Base-by-base conservation (phyloP, 2,329 filamentous ascomycete genomes). In the Alternaria sp. region DNA sequence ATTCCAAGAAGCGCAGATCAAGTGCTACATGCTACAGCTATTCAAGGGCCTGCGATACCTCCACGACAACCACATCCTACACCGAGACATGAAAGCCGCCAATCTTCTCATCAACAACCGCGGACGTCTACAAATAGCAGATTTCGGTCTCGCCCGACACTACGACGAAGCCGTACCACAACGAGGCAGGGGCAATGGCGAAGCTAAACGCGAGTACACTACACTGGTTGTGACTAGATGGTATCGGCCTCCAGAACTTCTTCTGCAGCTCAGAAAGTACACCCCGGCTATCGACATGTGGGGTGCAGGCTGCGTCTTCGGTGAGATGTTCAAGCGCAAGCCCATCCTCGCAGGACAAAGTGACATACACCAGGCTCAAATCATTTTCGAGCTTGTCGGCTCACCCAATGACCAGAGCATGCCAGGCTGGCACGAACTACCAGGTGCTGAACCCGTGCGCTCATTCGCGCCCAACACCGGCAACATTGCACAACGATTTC, bases 261-360 rank as follows among this genome's bases (percentile, higher is more conserved):
- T 99, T 31, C 84, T 99, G 48, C 90, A 94, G 64, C 83, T 99
- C 31, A 89, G 93, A 69, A 88, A 88, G 66, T 99, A 99, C 78
- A 99, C 95, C n/a, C 92, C 93, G 13, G 93, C 95, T 9, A 97
- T 99, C 71, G 95, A 99, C 78, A 88, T 99, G 80, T 99, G 95
- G 95, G 95, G 95, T 69, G 94, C 97, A 67, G 95, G 94, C n/a
- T 99, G 95, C 74, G 93, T 99, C 2, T 97, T 99, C 79, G 95
- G 93, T 51, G 95, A 99, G 76, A 99, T 99, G 94, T 90, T 97
- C 65, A 88, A 92, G 69, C 89, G 92, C 36, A 96, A 94, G 76
- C 95, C 95, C 0, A 98, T 99, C 52, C 84, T 99, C 41, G 87
- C 93, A 7, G 95, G 95, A 11, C 92, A 92, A 66, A 96, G 90